Base-by-base conservation (phyloP, 2,329 filamentous ascomycete genomes). In the Aureobasidium sp. region DNA sequence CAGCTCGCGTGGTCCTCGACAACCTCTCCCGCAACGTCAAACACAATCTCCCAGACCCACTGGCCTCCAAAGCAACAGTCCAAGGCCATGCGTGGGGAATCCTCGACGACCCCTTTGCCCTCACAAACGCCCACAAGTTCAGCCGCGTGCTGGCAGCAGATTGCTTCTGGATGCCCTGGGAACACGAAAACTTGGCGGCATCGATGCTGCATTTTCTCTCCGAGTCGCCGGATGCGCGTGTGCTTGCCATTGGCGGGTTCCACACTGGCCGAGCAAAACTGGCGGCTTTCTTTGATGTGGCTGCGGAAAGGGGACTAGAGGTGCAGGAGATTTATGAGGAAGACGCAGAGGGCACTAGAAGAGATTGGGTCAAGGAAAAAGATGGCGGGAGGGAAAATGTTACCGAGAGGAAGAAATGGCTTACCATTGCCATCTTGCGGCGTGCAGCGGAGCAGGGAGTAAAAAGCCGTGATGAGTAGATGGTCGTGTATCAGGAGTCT, bases 121-220 rank as follows among this genome's bases (percentile, higher is more conserved):
- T 48, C 7, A 56, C 67, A 1, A 66, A 76, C 56, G 73, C 73
- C 14, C 74, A 74, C 9, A 62, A 66, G 1, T 89, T 86, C 69
- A 84, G 84, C 49, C 81, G 85, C 62, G 77, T 91, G 44, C 74
- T 90, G n/a, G 85, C 84, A 0, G 85, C 86, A 65, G 87, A 91
- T 73, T 90, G 87, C 69, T 79, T 89, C 62, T 91, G 88, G 87
- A 89, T 90, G 85, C 82, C 84, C 1, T 82, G 81, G 77, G 82
- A 90, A 76, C 88, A 91, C 72, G 79, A 74, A n/a, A 87, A 86
- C 71, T 78, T 91, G 29, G 80, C 81, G 51, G 73, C 70, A 45
- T 88, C 86, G 27, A 83, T 90, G 69, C 73, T 79, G 5, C 83
- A 84, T 73, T 88, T 90, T 69, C 76, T 90, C 20, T 74, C 71